phyloP scores from a whole-genome alignment of 805 yeast genomes.

The Wickerhamomyces chaumierensis region DNA sequence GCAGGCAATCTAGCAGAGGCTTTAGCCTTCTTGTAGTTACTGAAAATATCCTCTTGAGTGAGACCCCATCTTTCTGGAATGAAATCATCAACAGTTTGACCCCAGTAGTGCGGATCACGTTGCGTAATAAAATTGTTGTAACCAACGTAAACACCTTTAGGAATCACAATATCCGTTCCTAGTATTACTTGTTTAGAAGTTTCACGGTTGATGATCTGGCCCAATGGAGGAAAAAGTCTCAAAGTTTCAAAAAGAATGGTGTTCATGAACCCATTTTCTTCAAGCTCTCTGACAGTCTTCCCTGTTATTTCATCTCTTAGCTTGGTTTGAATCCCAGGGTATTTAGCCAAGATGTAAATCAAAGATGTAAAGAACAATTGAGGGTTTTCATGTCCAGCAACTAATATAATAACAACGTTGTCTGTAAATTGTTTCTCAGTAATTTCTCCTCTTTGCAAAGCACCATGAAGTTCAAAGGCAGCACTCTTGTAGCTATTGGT shows the following conservation, averaged over 20 bases:
- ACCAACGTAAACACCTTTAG: conserved; percentile 42
- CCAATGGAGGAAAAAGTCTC: conserved; percentile 44
- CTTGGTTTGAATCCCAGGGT: conserved; percentile 22
- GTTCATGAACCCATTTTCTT: conserved; percentile 19
- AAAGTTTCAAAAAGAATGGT: conserved; percentile 34
- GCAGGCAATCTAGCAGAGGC: conserved; percentile 35
- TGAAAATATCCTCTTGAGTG: conserved; percentile 24
- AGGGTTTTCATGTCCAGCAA: conserved; percentile 60
- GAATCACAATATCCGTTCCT: conserved; percentile 32
- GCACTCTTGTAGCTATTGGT: conserved; percentile 24
- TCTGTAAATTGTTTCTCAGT: conserved; percentile 38
- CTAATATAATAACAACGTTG: conserved; percentile 40
- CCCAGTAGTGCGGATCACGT: conserved; percentile 34
- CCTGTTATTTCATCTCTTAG: conserved; percentile 17
- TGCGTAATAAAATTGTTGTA: conserved; percentile 44
- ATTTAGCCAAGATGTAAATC: conserved; percentile 34
- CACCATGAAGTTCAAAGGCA: conserved; percentile 29
- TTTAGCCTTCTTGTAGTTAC: conserved; percentile 32
- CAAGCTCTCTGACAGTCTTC: conserved; percentile 3
- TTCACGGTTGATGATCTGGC: conserved; percentile 40
- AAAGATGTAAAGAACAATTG: conserved; percentile 37
- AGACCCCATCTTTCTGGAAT: conserved; percentile 43
- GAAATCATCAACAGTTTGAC: conserved; percentile 30
- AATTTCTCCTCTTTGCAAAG: conserved; percentile 25
- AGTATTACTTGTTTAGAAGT: conserved; percentile 27